Base-by-base conservation (phyloP, 2,329 filamentous ascomycete genomes). In the Trichoderma lentiforme region DNA sequence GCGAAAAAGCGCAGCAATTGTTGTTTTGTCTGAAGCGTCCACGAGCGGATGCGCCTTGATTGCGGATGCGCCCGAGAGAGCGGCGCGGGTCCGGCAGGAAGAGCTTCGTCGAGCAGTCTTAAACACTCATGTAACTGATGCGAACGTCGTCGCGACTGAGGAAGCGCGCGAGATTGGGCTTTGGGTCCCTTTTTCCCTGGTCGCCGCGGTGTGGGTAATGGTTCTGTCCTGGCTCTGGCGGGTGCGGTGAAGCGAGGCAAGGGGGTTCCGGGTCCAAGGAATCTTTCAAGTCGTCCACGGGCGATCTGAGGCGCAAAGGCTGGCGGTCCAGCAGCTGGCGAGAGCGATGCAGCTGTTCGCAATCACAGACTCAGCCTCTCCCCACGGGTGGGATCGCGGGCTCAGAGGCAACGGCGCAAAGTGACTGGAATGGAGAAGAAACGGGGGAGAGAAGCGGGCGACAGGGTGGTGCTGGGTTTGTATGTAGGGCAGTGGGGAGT, bases 401-500 rank as follows among this genome's bases (percentile, higher is more conserved):
- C 71, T 64, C 66, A 65, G 66, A 72, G 62, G 70, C 60, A 62
- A 64, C 60, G 67, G 71, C 67, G 71, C 70, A 72, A 71, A 72
- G 60, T 34, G 67, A 70, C 60, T 68, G 65, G 66, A 65, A 70
- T 72, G 71, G 71, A 71, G 71, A 65, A 72, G 71, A 65, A 72
- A 65, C 66, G 71, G 71, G 71, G 71, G 67, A 36, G 71, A 64
- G 60, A 60, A 43, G 60, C 58, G 70, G 58, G 67, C 58, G 71
- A 47, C 65, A 51, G 57, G 70, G 63, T 34, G 32, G 32, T 34
- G 32, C 32, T 34, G 62, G 67, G 71, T 70, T 71, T 73, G 73
- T 76, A 75, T 74, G 75, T 71, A 74, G 58, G 74, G 62, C 70
- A 63, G 73, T 74, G 73, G 73, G 68, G 71, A 47, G 68, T 30